phyloP scores from a whole-genome alignment of 2,329 filamentous ascomycete species.

The Cordyceps farinosa region DNA sequence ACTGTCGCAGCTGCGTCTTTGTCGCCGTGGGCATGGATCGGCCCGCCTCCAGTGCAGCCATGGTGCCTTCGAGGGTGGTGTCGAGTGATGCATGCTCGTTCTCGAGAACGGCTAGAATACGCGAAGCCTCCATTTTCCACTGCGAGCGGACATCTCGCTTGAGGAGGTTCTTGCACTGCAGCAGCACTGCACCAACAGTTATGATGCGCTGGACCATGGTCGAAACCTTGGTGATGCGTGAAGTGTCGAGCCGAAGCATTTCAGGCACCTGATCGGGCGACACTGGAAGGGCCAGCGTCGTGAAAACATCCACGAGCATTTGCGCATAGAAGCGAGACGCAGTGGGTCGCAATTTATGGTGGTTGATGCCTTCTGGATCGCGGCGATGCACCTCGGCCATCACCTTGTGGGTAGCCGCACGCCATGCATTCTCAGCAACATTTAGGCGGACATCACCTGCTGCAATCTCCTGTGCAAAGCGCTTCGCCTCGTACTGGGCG shows the following conservation, averaged over 20 bases:
- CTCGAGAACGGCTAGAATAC: conserved; percentile 68
- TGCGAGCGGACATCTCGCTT: conserved; percentile 74
- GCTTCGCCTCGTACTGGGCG: conserved; percentile 68
- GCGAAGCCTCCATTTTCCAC: conserved; percentile 70
- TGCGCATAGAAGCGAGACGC: conserved; percentile 71
- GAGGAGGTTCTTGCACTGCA: conserved; percentile 79
- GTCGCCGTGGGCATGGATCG: conserved; percentile 63
- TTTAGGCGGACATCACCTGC: conserved; percentile 51
- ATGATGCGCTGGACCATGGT: conserved; percentile 54
- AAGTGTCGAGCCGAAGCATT: conserved; percentile 66
- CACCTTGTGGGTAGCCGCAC: conserved; percentile 59
- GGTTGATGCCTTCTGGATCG: conserved; percentile 64
- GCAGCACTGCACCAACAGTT: conserved; percentile 68
- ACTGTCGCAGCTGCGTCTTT: conserved; percentile 54
- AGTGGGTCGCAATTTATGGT: conserved; percentile 59
- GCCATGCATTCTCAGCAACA: conserved; percentile 64
- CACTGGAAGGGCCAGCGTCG: conserved; percentile 62
- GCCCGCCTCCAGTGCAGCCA: conserved; percentile 60
- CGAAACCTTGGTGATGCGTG: conserved; percentile 51
- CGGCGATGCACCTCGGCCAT: conserved; percentile 62
- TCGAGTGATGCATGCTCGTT: conserved; percentile 49
- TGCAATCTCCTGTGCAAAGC: conserved; percentile 64
- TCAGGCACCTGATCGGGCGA: conserved; percentile 61
- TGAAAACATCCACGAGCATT: conserved; percentile 70
- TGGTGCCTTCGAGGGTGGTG: conserved; percentile 55